These are phyloP conservation scores for Macaranga tanarius DNA, from an alignment of 441 rosid species.

Conservation along the genomic window DNA sequence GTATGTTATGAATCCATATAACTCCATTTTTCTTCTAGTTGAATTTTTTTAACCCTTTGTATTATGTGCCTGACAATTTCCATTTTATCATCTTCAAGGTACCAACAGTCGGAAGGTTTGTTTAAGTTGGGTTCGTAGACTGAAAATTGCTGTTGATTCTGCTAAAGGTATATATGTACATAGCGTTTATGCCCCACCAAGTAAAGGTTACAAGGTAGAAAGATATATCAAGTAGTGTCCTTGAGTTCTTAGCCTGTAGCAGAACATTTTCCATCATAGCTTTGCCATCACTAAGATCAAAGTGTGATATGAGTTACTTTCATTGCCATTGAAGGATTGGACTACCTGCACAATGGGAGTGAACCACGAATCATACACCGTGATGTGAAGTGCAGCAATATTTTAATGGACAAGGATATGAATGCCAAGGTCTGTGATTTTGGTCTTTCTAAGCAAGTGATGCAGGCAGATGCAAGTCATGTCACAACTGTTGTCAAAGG, in stretches of 20 bases:
- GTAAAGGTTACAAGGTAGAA: too few species aligned
- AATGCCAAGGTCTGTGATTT: conserved; percentile 89
- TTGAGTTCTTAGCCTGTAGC: background rate
- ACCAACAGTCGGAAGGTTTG: conserved; percentile 50
- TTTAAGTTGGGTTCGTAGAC: conserved; percentile 85
- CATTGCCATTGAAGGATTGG: conserved; percentile 57
- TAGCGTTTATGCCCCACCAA: too few species aligned
- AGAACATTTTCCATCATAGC: background rate
- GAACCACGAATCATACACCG: conserved; percentile 88
- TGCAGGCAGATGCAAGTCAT: conserved; percentile 78
- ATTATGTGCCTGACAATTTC: background rate
- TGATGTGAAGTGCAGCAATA: conserved; percentile 85
- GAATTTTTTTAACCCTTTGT: background rate
- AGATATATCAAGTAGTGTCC: background rate
- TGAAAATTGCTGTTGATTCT: conserved; percentile 85
- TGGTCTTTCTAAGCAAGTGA: conserved; percentile 88
- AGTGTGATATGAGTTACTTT: conserved; percentile 7
- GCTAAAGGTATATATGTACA: conserved; percentile 62
- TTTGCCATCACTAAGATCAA: background rate
- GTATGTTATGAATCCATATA: conserved; percentile 35
- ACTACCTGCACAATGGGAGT: conserved; percentile 87
- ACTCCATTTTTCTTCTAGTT: background rate
- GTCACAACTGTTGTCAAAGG: conserved; percentile 92
- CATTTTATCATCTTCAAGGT: conserved; percentile 39
- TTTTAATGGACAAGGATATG: conserved; percentile 77